phyloP scores from a whole-genome alignment of 768 basidiomycete species.

The Mycena haematopus region DNA sequence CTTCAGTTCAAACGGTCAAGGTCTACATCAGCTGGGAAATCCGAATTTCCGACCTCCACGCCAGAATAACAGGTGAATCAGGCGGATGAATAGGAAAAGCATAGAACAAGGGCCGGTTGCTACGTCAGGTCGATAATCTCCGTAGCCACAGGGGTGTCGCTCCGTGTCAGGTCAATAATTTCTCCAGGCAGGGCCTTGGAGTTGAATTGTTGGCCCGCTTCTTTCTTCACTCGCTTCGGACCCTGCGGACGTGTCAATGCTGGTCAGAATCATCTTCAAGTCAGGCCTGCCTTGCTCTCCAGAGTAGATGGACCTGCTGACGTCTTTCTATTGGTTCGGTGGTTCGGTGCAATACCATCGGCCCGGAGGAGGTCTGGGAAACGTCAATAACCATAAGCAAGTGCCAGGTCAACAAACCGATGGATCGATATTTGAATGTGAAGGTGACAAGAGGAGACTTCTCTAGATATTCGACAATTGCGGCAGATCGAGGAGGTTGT shows the following conservation, averaged over 20 bases:
- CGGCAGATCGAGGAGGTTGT: conserved; percentile 7
- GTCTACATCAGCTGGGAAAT: not conserved
- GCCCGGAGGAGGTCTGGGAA: conserved; percentile 23
- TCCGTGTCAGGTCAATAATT: conserved; percentile 27
- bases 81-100: conserved; percentile 3
- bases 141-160: conserved; percentile 20
- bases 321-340: conserved; percentile 6
- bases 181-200: conserved; percentile 3
- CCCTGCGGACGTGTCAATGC: not conserved
- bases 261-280: not conserved
- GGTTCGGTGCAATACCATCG: conserved; percentile 19
- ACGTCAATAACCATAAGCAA: not conserved
- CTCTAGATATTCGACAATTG: conserved; percentile 24
- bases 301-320: not conserved
- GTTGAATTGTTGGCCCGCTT: not conserved
- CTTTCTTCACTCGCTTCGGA: conserved; percentile 25
- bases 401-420: conserved; percentile 13
- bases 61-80: conserved; percentile 1
- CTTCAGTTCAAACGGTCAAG: not conserved
- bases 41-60: conserved; percentile 4
- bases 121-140: conserved; percentile 30
- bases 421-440: conserved; percentile 25
- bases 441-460: conserved; percentile 19
- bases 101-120: conserved; percentile 2
- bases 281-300: conserved; percentile 18